Percentiles rank a stretch among this genome's conserved stretches.
Evolutionary conservation across 768 basidiomycete species (phyloP).

Genomic region (Termitomyces sp.): DNA sequence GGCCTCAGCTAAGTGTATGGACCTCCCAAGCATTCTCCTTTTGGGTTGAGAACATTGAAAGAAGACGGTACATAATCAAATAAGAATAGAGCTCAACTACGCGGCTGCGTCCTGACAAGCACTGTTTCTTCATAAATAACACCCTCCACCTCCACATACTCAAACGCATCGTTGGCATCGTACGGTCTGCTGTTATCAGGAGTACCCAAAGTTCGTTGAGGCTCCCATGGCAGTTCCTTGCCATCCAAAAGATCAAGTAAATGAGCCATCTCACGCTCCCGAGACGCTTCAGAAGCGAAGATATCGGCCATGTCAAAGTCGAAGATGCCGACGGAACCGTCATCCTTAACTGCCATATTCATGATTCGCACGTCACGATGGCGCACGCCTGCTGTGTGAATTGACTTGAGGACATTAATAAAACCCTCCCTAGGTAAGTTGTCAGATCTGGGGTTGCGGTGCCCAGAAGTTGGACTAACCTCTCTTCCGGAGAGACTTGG

Average conservation of each 20-base stretch:
- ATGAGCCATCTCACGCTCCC: conserved; percentile 9
- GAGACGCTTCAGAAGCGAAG: conserved; percentile 3
- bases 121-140: background rate
- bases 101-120: background rate
- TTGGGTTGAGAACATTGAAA: background rate
- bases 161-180: background rate
- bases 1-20: background rate
- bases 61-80: background rate
- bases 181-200: background rate
- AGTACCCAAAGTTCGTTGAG: background rate
- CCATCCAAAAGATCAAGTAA: conserved; percentile 6
- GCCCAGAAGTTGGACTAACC: background rate
- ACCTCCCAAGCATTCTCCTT: background rate
- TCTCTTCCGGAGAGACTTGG: background rate
- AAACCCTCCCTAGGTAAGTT: conserved; percentile 11
- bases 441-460: background rate
- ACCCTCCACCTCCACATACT: background rate
- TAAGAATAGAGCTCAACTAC: background rate
- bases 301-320: conserved; percentile 21
- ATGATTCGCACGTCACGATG: conserved; percentile 20
- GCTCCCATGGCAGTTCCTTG: background rate
- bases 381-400: conserved; percentile 20
- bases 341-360: conserved; percentile 19
- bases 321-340: conserved; percentile 16
- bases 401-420: conserved; percentile 11